Base-by-base conservation (phyloP, 2,329 filamentous ascomycete species). In the Lojkania enalia region DNA sequence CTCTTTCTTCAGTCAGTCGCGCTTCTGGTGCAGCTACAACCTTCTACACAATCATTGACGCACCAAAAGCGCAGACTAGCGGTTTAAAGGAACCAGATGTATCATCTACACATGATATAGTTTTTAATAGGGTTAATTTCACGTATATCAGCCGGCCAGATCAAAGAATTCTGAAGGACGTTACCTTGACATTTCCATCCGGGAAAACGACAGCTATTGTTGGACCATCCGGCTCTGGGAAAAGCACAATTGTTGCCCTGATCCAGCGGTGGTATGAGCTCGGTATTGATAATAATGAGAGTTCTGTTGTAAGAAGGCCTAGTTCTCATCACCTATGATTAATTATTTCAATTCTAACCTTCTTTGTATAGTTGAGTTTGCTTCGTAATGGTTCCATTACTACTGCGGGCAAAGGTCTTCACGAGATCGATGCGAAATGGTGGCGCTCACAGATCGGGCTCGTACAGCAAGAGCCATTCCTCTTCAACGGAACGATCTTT, bases 121-220 rank as follows among this genome's bases (percentile, higher is more conserved):
- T 38, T 1, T 40, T 63, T 13, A 32, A 48, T 4, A 46, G 50
- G 15, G 40, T 64, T 42, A 54, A 49, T n/a, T 63, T 63, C 23
- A 46, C 54, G 3, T 66, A 66, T 42, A 53, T 51, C 3, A 44
- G 46, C 11, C 51, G 92, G 19, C 90, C 90, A 0, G 89, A 96
- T 60, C 89, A 95, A 4, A 81, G 83, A 2, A 87, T 96, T 35
- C 91, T 97, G 86, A 75, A 91, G 32, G 83, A 85, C 52, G 85
- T 96, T 32, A 86, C 76, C 42, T 79, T 96, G 1, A 69, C 78
- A 1, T 85, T 96, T 29, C 89, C 89, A 2, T 88, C 90, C 3
- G 90, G 91, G n/a, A 95, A 95, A 72, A 90, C 86, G 2, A 96
- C 91, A 2, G 92, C 92, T 1, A 77, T 97, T 11, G 92, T 97